Base-by-base conservation (phyloP, 169 alveolate genomes). In the Cyclospora cayetanensis region DNA sequence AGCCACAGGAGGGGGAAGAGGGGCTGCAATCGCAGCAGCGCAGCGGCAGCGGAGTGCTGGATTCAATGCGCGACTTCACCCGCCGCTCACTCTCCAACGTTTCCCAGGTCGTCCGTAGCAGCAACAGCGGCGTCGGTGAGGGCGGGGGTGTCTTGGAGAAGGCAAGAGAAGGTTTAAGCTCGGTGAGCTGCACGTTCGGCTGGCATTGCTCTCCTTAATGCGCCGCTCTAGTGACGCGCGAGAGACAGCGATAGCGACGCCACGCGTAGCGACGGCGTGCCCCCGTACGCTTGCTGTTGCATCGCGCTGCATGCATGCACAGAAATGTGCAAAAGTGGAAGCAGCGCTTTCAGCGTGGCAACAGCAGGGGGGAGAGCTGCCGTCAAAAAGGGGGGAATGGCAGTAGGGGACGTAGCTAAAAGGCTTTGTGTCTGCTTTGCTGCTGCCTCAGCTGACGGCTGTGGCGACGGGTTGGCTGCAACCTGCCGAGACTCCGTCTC, bases 31-130 rank as follows among this genome's bases (percentile, higher is more conserved):
- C 31, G 83, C 83, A 29, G 85, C 85, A 74, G 65, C 85, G 63
- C 35, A 12, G 85, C 85, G 42, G 85, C 85, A 74, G 85, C 85
- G 85, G 85, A 39, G 85, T 74, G 85, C 85, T 74, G 85, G 42
- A 74, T 55, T 74, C 85, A 2, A n/a, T 74, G 85, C 55, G 63
- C n/a, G 85, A 74, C 12, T 43, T 74, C 65, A 74, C 85, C 11
- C 55, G 85, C 35, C 85, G 85, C 39, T 74, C 85, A 15, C n/a
- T 74, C 65, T 74, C 85, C 4, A 74, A 74, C 37, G 85, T 74
- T 37, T 11, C 63, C 31, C 85, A 74, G 37, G 85, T 74, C 0
- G 85, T 74, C 65, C 85, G 85, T 22, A 74, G 85, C 85, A 27
- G 65, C 85, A 74, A 63, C 85, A 74, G 35, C 85, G 22, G 27